Base-by-base conservation (phyloP, 495 filamentous ascomycete species). In the Hypoxylon subgilvum region DNA sequence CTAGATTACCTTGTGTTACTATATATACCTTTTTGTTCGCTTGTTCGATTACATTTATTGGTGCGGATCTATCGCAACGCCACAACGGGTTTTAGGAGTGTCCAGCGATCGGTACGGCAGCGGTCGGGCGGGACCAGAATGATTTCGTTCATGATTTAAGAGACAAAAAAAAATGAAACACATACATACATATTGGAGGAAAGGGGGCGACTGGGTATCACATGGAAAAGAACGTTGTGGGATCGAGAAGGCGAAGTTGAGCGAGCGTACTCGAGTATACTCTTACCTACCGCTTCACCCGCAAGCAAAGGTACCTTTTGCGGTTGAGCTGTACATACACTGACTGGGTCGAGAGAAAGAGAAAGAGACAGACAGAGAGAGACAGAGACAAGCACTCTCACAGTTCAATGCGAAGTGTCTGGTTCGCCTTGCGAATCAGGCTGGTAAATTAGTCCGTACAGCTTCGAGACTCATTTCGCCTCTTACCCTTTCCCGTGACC, bases 1-100 rank as follows among this genome's bases (percentile, higher is more conserved):
- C 32, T 65, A 56, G 55, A 65, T 14, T 56, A 61, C 34, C 50
- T 42, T 65, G 62, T 65, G 62, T 61, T 61, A 65, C 57, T 65
- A 57, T 65, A 59, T 60, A 56, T 23, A 10, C 30, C 38, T 48
- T 55, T 45, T 55, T 40, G 19, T 50, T 34, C 13, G 4, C 22
- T 49, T 54, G 22, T 23, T 52, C 28, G 21, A 18, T 49, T 56
- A 51, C 62, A 65, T 61, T 56, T 57, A 27, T 57, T 35, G 50
- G 46, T 47, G 51, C 47, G 62, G 56, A 52, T 44, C 51, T 46
- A 51, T 32, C 42, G 48, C 40, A 40, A 43, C 53, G 44, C 39
- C 41, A 55, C 31, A 34, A 35, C 40, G 17, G 51, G 31, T 27
- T 50, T 55, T 25, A 16, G 61, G 48, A 51, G 45, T 59, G 45